Evolutionary conservation across 2,329 filamentous ascomycete genomes (phyloP).

Genomic region (Trichothecium roseum): DNA sequence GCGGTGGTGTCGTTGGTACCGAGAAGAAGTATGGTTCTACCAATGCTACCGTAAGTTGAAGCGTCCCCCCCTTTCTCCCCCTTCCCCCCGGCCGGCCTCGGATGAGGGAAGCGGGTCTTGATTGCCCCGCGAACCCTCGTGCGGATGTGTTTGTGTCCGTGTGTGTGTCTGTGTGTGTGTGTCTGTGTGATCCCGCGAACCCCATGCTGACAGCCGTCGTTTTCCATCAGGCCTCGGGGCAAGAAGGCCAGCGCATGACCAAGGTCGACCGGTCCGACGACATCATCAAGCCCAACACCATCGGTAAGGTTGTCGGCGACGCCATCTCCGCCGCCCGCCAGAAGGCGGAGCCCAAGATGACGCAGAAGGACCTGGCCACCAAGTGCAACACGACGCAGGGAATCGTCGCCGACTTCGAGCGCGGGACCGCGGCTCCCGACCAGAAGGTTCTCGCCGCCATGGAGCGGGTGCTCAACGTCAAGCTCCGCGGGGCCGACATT

Average conservation of each 20-base stretch:
- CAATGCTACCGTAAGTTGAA: conserved; percentile 60
- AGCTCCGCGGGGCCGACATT: conserved; percentile 77
- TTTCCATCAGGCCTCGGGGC: not conserved
- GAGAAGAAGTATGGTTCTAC: conserved; percentile 83
- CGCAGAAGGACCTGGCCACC: conserved; percentile 77
- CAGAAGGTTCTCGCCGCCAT: conserved; percentile 71
- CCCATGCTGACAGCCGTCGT: conserved; percentile 8
- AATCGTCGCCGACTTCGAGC: conserved; percentile 78
- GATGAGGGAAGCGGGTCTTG: not conserved
- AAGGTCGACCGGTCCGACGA: conserved; percentile 97
- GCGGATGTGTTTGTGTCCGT: no score
- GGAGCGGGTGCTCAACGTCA: conserved; percentile 79
- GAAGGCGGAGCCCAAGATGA: conserved; percentile 87
- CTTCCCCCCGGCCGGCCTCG: not conserved
- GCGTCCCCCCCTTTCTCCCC: conserved; percentile 12
- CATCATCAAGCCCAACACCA: conserved; percentile 92
- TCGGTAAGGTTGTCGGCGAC: conserved; percentile 70
- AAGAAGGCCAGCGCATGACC: conserved; percentile 87
- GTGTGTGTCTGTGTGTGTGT: not conserved
- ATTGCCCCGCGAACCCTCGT: no score
- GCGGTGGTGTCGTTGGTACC: conserved; percentile 64
- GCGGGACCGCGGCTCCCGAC: conserved; percentile 66
- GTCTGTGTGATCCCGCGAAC: conserved; percentile 1
- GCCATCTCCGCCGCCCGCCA: conserved; percentile 73
- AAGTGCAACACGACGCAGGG: conserved; percentile 80